Evolutionary conservation across 345 rosid genomes (phyloP).

Genomic region (Arabidopsis thaliana): DNA sequence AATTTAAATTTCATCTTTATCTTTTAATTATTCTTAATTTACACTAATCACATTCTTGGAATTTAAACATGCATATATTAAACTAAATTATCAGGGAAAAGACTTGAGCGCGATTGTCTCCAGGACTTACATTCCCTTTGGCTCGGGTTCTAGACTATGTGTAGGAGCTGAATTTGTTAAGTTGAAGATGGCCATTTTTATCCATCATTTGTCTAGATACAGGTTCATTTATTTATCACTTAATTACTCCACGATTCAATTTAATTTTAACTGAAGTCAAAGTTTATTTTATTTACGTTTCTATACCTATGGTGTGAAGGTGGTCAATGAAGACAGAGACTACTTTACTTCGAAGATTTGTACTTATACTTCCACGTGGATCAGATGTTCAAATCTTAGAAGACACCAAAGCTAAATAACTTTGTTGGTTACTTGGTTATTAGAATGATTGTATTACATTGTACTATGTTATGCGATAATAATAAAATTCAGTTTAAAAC

Average conservation of each 20-base stretch:
- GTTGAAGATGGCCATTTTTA: slow-evolving; percentile 26
- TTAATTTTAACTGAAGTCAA: background rate
- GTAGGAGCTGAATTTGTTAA: slow-evolving; percentile 43
- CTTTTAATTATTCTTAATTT: background rate
- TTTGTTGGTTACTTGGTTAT: background rate
- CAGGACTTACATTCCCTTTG: slow-evolving; percentile 34
- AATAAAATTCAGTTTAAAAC: no score
- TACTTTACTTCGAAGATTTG: slow-evolving; percentile 21
- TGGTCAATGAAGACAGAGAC: slow-evolving; percentile 39
- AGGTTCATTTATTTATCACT: slow-evolving; percentile 19
- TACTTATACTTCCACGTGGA: slow-evolving; percentile 34
- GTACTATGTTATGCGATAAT: no score
- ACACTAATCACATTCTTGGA: background rate
- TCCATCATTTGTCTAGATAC: slow-evolving; percentile 39
- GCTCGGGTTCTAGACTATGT: slow-evolving; percentile 40
- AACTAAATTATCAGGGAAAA: slow-evolving; percentile 13
- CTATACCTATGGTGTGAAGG: background rate
- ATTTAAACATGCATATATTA: background rate
- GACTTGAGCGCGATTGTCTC: slow-evolving; percentile 27
- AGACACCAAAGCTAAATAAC: background rate
- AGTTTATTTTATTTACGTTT: background rate
- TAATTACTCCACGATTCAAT: background rate
- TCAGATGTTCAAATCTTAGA: slow-evolving; percentile 24
- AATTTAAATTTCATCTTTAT: background rate
- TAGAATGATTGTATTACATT: background rate